phyloP scores from a whole-genome alignment of 306 rosid genomes.

The Heteromeles arbutifolia region DNA sequence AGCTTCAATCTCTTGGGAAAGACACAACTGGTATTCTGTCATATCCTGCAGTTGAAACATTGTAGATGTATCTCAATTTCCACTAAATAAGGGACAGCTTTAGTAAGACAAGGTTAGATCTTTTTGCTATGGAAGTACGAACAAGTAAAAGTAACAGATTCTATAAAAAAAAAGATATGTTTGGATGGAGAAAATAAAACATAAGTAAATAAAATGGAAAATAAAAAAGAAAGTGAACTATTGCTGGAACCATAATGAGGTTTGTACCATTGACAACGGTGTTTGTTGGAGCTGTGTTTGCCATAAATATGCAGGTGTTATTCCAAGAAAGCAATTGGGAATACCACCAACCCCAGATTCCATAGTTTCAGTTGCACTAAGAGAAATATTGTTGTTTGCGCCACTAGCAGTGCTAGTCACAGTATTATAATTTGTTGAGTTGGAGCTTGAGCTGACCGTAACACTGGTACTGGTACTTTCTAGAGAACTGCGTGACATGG shows the following conservation, averaged over 20 bases:
- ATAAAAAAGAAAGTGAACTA: neutral
- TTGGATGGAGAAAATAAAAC: neutral
- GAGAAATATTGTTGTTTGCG: conserved; percentile 31
- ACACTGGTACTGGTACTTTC: conserved; percentile 56
- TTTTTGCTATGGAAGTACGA: neutral
- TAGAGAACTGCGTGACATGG: conserved; percentile 62
- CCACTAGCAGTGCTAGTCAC: conserved; percentile 45
- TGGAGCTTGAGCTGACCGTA: conserved; percentile 58
- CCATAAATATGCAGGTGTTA: conserved; percentile 88
- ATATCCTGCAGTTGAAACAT: conserved; percentile 50
- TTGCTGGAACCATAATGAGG: neutral
- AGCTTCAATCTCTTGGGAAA: conserved; percentile 77
- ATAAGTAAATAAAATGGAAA: neutral
- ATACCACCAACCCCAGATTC: conserved; percentile 93
- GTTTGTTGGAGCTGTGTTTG: conserved; percentile 72
- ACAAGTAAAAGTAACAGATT: neutral
- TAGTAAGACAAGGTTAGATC: conserved; percentile 4
- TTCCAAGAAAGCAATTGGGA: conserved; percentile 86
- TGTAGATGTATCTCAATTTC: conserved; percentile 7
- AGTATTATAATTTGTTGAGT: conserved; percentile 52
- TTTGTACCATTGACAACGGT: conserved; percentile 58
- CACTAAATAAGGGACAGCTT: neutral
- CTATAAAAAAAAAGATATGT: neutral
- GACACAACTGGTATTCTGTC: conserved; percentile 74
- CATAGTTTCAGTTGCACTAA: conserved; percentile 36